Evolutionary conservation across 139 green algal genomes (phyloP), one percentile per base, ranked within the genome.

Genomic region (Tetradesmus lagerheimii): DNA sequence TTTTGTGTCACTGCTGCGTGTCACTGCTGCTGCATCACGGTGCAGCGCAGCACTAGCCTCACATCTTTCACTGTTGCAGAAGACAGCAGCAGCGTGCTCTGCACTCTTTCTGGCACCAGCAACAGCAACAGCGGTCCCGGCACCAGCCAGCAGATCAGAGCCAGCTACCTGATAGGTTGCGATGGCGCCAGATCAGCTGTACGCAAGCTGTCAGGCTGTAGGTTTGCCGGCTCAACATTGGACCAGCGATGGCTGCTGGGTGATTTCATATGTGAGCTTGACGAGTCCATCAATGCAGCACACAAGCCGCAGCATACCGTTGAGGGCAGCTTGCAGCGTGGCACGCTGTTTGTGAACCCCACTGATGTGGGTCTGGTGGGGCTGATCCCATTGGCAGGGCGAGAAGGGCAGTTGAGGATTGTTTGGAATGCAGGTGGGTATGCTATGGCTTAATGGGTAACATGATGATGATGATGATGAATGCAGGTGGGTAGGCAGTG

Each of bases 111-210:
- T 14, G 27, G 31, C 37, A 47, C 16, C 18, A 53, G 25, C 34
- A 37, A 34, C 35, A 62, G 35, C 78, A 37, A 50, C 75, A 37
- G 11, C 29, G 41, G 41, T 11, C 31, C 12, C 47, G 77, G 29
- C 50, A 34, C 38, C 50, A 53, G 81, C 43, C 35, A 47, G 75
- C 75, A 80, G 35, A 6, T n/a, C 29, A 78, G 67, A 38, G 67
- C 67, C 11, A 39, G 81, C 47, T 39, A 74, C 66, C 57, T 89
- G 12, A 47, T 89, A 16, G 84, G 50, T 29, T 89, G 84, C 43
- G 84, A 89, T 31, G 84, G 84, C 11, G 84, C 35, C 20, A 57
- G 84, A 20, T 89, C 84, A 37, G n/a, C 84, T n/a, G 84, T 89
- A 1, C 66, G 84, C 66, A 89, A 89, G 84, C 37, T 35, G 84